These are phyloP conservation scores for Sporothrix phasma DNA, from an alignment of 2,329 filamentous ascomycete genomes.

Conservation along the genomic window DNA sequence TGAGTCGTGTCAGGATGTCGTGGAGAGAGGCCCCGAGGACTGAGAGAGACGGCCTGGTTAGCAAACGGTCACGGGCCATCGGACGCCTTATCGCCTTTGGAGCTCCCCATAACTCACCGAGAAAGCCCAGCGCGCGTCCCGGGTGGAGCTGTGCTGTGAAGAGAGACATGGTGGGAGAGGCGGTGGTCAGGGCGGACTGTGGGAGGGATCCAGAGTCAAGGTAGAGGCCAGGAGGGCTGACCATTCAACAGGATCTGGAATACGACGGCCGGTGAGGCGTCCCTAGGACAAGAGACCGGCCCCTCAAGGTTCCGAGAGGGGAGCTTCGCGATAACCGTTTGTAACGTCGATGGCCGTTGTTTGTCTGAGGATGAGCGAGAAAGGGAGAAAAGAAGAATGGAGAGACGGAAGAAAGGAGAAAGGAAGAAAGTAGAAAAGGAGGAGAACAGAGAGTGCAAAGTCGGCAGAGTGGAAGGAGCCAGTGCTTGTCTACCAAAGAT, in stretches of 20 bases:
- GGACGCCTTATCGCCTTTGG: background rate
- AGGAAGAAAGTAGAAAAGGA: background rate
- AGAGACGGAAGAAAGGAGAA: background rate
- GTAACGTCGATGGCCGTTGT: background rate
- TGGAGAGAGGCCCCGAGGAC: conserved; percentile 86
- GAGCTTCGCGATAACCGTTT: background rate
- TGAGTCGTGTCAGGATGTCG: conserved; percentile 77
- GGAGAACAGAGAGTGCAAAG: background rate
- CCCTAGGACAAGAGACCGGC: background rate
- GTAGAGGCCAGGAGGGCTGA: too few relatives aligned
- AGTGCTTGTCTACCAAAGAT: background rate
- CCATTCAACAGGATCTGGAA: background rate
- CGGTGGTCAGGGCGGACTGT: too few relatives aligned
- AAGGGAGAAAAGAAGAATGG: background rate
- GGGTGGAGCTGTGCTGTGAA: conserved; percentile 56
- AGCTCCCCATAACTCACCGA: conserved; percentile 28
- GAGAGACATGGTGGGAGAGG: conserved; percentile 28
- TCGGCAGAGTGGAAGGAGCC: too few relatives aligned
- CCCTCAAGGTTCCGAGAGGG: background rate
- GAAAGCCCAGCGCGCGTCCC: conserved; percentile 54
- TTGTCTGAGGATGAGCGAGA: background rate
- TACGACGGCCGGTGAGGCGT: background rate
- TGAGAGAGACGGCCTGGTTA: conserved; percentile 29
- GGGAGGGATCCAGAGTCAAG: too few relatives aligned
- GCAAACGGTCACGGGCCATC: conserved; percentile 5